Base-by-base conservation (phyloP, 148 eudicot genomes). In the Fagopyrum homotropicum region DNA sequence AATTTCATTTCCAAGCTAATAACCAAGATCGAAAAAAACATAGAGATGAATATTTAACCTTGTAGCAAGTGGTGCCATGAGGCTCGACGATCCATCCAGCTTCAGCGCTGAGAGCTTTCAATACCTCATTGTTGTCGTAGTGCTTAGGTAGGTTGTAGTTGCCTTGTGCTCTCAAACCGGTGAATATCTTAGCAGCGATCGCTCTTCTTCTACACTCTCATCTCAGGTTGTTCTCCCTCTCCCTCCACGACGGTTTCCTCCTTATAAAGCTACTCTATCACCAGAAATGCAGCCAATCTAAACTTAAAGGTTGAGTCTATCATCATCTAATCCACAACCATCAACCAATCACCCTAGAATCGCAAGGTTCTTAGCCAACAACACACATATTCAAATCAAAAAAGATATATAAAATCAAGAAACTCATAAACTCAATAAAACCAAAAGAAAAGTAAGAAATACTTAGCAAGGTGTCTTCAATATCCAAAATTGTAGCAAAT, bases 51-150 rank as follows among this genome's bases (percentile, higher is more conserved):
- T 50, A 12, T 56, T 29, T 7, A 50, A 81, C 86, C 86, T 81
- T 84, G 73, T 81, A 81, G 72, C 79, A 84, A 56, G 86, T 84
- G 66, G 86, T 81, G 30, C 86, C 86, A 49, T 84, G 84, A 14
- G 78, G 83, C 76, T 84, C 84, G 54, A 84, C 86, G 51, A 81
- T 45, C 86, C 86, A 84, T 43, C 86, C 84, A 72, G 86, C 86
- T 75, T 84, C 86, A 49, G 57, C 68, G 56, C 86, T 81, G 19
- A 84, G 86, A n/a, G 86, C 84, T 57, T 84, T 84, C 64, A 84
- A 75, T 22, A 84, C 86, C 52, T 49, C 52, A 49, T 49, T 49
- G 52, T 49, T 49, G 52, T 49, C 40, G 40, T 2, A 35, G 40
- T 35, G 40, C 40, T 35, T 35, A 35, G 40, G 40, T 35, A 35